phyloP scores from a whole-genome alignment of 495 filamentous ascomycete species.

The Hypoxylon perforatum region DNA sequence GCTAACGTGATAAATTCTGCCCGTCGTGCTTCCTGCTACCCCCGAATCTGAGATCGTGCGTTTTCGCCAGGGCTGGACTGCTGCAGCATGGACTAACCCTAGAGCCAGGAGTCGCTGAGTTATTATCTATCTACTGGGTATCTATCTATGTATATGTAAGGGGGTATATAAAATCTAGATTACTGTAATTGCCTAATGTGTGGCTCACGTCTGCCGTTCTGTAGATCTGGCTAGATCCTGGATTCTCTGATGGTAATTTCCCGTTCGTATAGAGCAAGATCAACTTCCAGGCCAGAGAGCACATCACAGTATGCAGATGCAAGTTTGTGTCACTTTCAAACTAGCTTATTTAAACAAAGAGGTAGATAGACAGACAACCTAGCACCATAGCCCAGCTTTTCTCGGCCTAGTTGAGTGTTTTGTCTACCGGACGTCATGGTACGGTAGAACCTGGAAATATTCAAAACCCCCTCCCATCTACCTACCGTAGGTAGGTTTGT shows the following conservation, averaged over 20 bases:
- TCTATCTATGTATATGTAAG: too few relatives aligned
- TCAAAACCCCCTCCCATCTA: constrained; percentile 7
- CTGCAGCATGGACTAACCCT: background rate
- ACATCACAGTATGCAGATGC: constrained; percentile 25
- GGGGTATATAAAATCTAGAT: background rate
- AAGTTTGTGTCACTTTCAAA: constrained; percentile 7
- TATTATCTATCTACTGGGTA: too few relatives aligned
- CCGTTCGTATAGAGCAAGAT: constrained; percentile 6
- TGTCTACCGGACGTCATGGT: constrained; percentile 16
- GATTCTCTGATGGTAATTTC: constrained; percentile 7
- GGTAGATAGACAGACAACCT: constrained; percentile 17
- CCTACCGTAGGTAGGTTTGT: too few relatives aligned
- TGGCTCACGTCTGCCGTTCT: background rate
- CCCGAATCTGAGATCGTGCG: constrained; percentile 2
- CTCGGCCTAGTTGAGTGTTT: constrained; percentile 18
- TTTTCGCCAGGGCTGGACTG: background rate
- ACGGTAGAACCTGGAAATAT: constrained; percentile 17
- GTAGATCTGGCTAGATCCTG: constrained; percentile 31
- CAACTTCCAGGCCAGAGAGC: constrained; percentile 2
- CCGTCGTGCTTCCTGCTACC: background rate
- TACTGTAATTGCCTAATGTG: constrained; percentile 7
- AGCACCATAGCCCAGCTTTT: constrained; percentile 16
- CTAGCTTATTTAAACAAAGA: constrained; percentile 8
- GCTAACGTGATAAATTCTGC: constrained; percentile 3
- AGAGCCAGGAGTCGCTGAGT: too few relatives aligned